Conservation (phyloP, 257 asterid species). For the Vinca minor region DNA sequence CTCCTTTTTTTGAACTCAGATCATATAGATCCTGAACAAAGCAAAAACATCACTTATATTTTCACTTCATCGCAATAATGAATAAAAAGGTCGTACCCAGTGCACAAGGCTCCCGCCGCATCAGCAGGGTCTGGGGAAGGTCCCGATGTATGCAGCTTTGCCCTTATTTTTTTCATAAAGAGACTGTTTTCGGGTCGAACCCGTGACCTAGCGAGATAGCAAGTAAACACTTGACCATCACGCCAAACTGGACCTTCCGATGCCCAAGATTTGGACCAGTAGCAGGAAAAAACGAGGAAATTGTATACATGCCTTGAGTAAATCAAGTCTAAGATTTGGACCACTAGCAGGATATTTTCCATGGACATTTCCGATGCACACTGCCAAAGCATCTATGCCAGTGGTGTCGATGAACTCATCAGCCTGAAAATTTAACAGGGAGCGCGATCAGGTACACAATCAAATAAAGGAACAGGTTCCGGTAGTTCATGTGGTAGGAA, state of each 20-base stretch:
- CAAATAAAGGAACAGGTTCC: background rate
- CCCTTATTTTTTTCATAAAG: too few species aligned
- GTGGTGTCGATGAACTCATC: conserved; percentile 74
- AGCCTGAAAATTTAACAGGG: conserved; percentile 53
- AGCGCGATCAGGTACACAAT: background rate
- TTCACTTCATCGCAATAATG: background rate
- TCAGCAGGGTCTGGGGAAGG: too few species aligned
- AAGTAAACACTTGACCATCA: too few species aligned
- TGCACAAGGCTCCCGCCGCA: too few species aligned
- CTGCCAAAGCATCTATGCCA: conserved; percentile 90
- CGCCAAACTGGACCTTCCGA: too few species aligned
- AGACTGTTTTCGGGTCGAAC: too few species aligned
- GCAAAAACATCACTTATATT: background rate
- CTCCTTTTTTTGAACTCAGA: conserved; percentile 61
- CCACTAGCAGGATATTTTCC: conserved; percentile 88
- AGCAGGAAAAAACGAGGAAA: background rate
- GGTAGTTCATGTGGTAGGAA: background rate
- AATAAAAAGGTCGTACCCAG: too few species aligned
- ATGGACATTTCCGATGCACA: conserved; percentile 92
- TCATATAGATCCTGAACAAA: conserved; percentile 56
- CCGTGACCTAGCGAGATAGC: too few species aligned
- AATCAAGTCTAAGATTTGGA: conserved; percentile 80
- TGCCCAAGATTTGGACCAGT: background rate
- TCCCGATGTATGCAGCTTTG: too few species aligned
- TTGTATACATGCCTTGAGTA: conserved; percentile 57